These are phyloP conservation scores for Puccinia polysora DNA, from an alignment of 1,284 basidiomycete genomes.

Conservation along the genomic window DNA sequence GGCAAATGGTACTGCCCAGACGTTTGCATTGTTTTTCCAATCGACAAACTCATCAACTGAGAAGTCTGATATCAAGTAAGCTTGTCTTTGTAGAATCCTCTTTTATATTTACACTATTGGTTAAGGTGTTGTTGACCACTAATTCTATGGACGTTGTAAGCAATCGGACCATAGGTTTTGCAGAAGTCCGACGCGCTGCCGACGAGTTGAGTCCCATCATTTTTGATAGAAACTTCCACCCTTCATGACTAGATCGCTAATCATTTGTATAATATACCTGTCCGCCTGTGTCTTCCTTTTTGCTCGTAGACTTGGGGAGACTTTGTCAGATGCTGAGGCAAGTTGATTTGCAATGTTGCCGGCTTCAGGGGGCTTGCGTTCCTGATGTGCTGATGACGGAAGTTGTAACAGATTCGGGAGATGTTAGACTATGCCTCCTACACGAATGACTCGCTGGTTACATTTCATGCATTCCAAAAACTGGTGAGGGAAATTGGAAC, in stretches of 20 bases:
- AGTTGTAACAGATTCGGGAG: constrained; percentile 22
- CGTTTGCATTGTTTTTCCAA: constrained; percentile 3
- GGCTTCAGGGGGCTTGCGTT: not conserved
- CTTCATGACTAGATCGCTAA: not conserved
- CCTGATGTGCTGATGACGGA: not conserved
- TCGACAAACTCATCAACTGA: not conserved
- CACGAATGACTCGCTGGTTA: constrained; percentile 27
- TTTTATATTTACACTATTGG: not conserved
- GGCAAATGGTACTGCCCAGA: constrained; percentile 10
- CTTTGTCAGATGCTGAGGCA: constrained; percentile 32
- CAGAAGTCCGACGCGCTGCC: constrained; percentile 23
- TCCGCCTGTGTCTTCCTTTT: not conserved
- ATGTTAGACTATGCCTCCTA: constrained; percentile 36
- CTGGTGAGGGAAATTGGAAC: constrained; percentile 24
- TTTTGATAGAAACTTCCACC: not conserved
- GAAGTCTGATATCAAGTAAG: constrained; percentile 16
- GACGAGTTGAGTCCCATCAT: constrained; percentile 30
- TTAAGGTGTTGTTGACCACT: not conserved
- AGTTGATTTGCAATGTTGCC: not conserved
- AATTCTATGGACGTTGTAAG: not conserved
- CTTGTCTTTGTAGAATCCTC: not conserved
- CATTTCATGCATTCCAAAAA: constrained; percentile 20
- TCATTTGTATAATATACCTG: not conserved
- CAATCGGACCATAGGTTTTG: constrained; percentile 9
- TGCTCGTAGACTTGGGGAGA: constrained; percentile 23